Conservation (phyloP, 2,329 filamentous ascomycete species). For the Colletotrichum sidae region DNA sequence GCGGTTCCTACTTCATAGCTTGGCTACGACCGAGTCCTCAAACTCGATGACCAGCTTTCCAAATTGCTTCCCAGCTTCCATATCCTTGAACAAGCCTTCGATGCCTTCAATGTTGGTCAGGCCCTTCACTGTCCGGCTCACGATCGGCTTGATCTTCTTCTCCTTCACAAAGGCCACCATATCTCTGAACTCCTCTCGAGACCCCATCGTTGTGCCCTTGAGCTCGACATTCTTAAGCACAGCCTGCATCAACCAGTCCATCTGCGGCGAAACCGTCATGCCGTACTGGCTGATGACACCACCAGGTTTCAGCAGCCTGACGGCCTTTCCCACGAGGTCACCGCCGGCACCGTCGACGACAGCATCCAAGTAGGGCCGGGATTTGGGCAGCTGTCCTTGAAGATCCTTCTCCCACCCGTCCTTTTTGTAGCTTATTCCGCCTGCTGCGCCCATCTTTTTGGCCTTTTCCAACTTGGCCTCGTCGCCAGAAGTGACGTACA, state of each 20-base stretch:
- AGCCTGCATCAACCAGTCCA: slow-evolving; percentile 87
- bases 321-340: slow-evolving; percentile 78
- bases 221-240: slow-evolving; percentile 91
- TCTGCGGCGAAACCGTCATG: slow-evolving; percentile 88
- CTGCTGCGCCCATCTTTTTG: slow-evolving; percentile 77
- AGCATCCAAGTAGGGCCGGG: slow-evolving; percentile 79
- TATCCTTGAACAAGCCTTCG: slow-evolving; percentile 85
- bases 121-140: slow-evolving; percentile 80
- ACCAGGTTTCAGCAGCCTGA: slow-evolving; percentile 79
- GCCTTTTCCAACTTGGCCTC: slow-evolving; percentile 81
- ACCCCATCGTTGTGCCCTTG: slow-evolving; percentile 90
- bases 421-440: slow-evolving; percentile 85
- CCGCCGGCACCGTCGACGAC: slow-evolving; percentile 94
- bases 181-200: slow-evolving; percentile 86
- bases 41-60: slow-evolving; percentile 90
- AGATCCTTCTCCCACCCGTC: slow-evolving; percentile 86
- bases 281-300: slow-evolving; percentile 90
- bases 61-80: slow-evolving; percentile 88
- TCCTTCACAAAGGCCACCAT: slow-evolving; percentile 86
- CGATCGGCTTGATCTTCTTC: slow-evolving; percentile 79
- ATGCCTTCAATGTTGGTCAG: slow-evolving; percentile 83
- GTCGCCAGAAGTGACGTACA: slow-evolving; percentile 85
- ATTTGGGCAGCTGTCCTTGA: slow-evolving; percentile 68
- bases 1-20: no score
- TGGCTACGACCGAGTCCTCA: slow-evolving; percentile 39